Conservation (phyloP, 306 rosid species). For the Urtica urens region DNA sequence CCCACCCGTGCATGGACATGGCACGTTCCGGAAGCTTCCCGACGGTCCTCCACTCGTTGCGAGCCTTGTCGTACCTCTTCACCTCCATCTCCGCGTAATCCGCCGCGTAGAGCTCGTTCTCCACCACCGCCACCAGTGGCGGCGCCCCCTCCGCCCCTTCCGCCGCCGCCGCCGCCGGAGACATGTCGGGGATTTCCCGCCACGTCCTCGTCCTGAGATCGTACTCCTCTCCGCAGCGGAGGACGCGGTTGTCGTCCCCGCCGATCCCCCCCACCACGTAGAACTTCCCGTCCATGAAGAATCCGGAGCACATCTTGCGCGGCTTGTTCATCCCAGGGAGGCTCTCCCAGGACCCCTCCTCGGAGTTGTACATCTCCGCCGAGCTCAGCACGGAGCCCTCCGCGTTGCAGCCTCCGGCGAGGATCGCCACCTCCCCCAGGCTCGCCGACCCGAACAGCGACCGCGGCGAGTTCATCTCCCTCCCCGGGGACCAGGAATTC, state of each 20-base stretch:
- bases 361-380: conserved; percentile 75
- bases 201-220: conserved; percentile 53
- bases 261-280: conserved; percentile 85
- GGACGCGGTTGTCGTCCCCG: conserved; percentile 50
- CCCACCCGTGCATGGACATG: conserved; percentile 87
- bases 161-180: conserved; percentile 55
- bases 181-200: conserved; percentile 77
- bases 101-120: conserved; percentile 70
- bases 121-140: conserved; percentile 80
- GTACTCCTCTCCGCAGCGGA: conserved; percentile 75
- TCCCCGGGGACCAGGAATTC: conserved; percentile 74
- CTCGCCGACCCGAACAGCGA: conserved; percentile 94
- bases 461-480: conserved; percentile 76
- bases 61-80: conserved; percentile 52
- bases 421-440: conserved; percentile 73
- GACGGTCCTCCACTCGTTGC: conserved; percentile 39
- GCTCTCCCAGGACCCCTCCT: conserved; percentile 54
- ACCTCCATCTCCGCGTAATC: conserved; percentile 84
- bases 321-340: conserved; percentile 73
- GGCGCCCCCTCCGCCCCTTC: conserved; percentile 63
- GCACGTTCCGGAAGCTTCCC: conserved; percentile 83
- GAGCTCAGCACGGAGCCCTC: conserved; percentile 57
- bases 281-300: conserved; percentile 75
- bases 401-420: conserved; percentile 91
- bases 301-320: conserved; percentile 87